These are phyloP conservation scores for Globisporangium yorkense DNA, from an alignment of 352 stramenopile genomes.

Conservation along the genomic window DNA sequence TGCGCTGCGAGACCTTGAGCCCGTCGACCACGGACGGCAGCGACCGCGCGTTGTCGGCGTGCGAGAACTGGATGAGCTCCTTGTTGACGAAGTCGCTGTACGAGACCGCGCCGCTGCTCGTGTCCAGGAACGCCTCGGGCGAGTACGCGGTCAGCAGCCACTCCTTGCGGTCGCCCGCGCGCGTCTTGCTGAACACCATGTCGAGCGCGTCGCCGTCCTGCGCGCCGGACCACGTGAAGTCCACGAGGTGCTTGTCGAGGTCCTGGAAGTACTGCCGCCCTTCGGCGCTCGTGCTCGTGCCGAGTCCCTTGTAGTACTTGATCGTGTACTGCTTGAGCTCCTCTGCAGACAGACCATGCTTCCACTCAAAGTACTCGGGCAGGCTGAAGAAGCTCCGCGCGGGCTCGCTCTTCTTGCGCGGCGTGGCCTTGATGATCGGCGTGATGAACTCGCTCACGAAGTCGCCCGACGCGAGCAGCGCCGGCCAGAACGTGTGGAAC, in stretches of 20 bases:
- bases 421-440: conserved; percentile 96
- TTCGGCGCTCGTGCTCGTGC: conserved; percentile 95
- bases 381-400: conserved; percentile 95
- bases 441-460: conserved; percentile 99
- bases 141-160: conserved; percentile 92
- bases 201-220: conserved; percentile 94
- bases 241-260: conserved; percentile 92
- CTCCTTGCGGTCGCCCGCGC: conserved; percentile 93
- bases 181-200: conserved; percentile 98
- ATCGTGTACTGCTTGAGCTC: conserved; percentile 91
- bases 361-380: conserved; percentile 96
- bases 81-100: conserved; percentile 98
- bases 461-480: conserved; percentile 89
- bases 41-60: conserved; percentile 95
- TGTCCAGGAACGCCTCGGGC: conserved; percentile 92
- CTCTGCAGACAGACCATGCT: conserved; percentile 40
- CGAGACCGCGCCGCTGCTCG: conserved; percentile 81
- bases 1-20: conserved; percentile 97
- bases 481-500: conserved; percentile 98
- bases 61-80: conserved; percentile 98
- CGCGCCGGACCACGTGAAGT: conserved; percentile 70
- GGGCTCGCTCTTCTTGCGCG: conserved; percentile 57
- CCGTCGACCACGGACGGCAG: conserved; percentile 96
- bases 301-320: conserved; percentile 99
- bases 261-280: conserved; percentile 99